Percentiles rank a stretch among this genome's conserved stretches.
phyloP scores from a whole-genome alignment of 345 rosid genomes.

The Eucalyptus curtisii region DNA sequence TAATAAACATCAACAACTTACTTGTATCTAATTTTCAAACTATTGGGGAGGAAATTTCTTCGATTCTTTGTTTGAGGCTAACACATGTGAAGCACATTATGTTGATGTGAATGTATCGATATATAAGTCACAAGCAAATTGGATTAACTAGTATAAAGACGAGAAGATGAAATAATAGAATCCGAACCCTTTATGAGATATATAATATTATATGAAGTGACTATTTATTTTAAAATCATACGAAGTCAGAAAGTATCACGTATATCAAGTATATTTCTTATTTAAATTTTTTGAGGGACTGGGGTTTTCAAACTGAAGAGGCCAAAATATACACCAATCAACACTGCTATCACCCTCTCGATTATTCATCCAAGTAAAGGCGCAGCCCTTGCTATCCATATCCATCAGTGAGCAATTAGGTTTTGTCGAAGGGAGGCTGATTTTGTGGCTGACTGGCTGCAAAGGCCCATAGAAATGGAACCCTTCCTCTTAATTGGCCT shows the following conservation, averaged over 20 bases:
- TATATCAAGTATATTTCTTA: not conserved
- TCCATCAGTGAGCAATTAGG: too few relatives aligned
- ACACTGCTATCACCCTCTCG: too few relatives aligned
- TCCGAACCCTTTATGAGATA: not conserved
- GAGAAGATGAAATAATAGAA: not conserved
- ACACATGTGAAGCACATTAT: not conserved
- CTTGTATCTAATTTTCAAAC: not conserved
- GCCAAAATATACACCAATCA: not conserved
- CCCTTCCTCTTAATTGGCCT: too few relatives aligned
- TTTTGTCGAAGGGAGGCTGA: too few relatives aligned
- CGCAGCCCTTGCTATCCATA: too few relatives aligned
- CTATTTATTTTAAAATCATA: not conserved
- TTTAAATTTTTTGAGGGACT: not conserved
- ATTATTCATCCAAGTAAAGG: too few relatives aligned
- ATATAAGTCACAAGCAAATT: not conserved
- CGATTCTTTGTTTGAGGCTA: not conserved
- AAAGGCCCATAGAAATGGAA: too few relatives aligned
- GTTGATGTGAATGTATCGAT: not conserved
- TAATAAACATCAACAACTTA: not conserved
- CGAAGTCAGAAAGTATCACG: not conserved
- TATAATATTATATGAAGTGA: not conserved
- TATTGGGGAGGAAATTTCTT: not conserved
- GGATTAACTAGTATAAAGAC: not conserved
- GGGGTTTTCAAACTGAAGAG: not conserved
- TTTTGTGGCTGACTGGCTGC: too few relatives aligned